Conservation (phyloP, 495 filamentous ascomycete species). For the Podospora conica region DNA sequence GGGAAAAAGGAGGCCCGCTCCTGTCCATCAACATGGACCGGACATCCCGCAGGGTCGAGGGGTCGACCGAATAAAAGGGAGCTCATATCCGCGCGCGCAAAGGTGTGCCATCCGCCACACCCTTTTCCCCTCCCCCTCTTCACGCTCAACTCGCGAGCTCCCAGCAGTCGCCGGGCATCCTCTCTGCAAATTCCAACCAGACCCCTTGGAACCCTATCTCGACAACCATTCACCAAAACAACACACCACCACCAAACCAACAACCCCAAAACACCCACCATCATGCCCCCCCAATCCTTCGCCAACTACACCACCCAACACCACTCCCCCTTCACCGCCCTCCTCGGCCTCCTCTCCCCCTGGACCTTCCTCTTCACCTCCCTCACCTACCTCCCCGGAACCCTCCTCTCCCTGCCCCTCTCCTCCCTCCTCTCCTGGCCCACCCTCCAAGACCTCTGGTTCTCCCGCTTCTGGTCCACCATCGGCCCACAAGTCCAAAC, state of each 20-base stretch:
- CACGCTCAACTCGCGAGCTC: not conserved
- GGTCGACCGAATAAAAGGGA: not conserved
- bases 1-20: slow-evolving; percentile 4
- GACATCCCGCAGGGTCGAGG: not conserved
- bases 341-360: slow-evolving; percentile 30
- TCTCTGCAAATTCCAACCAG: not conserved
- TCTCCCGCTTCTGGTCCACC: slow-evolving; percentile 43
- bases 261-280: not conserved
- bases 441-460: slow-evolving; percentile 40
- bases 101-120: not conserved
- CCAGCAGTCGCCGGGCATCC: no score
- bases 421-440: slow-evolving; percentile 28
- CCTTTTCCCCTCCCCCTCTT: not conserved
- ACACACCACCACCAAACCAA: not conserved
- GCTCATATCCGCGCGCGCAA: not conserved
- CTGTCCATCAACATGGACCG: not conserved
- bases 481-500: slow-evolving; percentile 34
- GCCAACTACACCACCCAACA: not conserved
- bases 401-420: slow-evolving; percentile 28
- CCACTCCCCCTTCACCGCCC: not conserved
- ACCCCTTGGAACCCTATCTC: not conserved
- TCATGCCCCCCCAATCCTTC: slow-evolving; percentile 6
- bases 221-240: not conserved
- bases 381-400: slow-evolving; percentile 32
- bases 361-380: slow-evolving; percentile 35